Evolutionary conservation across 495 filamentous ascomycete genomes (phyloP), one percentile per base, ranked within the genome.

Genomic region (Podospora pseudoanserina): DNA sequence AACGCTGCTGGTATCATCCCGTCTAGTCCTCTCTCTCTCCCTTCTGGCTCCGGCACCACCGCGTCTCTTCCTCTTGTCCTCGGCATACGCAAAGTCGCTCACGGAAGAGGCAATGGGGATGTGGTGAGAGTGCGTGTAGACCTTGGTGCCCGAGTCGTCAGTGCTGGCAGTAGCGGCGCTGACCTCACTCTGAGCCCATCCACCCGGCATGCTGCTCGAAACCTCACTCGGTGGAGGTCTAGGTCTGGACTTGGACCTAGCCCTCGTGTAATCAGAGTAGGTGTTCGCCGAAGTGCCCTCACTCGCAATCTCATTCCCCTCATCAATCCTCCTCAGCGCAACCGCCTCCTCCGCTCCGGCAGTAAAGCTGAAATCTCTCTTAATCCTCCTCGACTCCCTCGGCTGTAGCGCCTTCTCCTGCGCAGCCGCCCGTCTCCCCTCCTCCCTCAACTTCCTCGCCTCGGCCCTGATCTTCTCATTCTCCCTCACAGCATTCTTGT

Each of bases 91-190:
- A 32, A 73, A 70, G 59, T 79, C 76, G 20, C 65, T 75, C 16
- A 66, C 65, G 15, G 71, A 27, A 39, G 67, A 62, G 20, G 62
- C 58, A 49, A 44, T 60, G 30, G 94, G 77, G 1, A 91, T 92
- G 0, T 92, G 91, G 70, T 94, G 92, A 1, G 89, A 83, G 77
- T 94, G 91, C 68, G 85, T 86, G 76, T 97, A 97, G 60, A 85
- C 87, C 82, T 91, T 93, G 20, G 92, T 95, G 26, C 92, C 92
- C 15, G 86, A 76, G 1, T 86, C 87, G 6, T 49, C 39, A 49
- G 39, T 49, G 66, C 86, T 86, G 63, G n/a, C 55, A 19, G 16
- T 58, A 65, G 86, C 85, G 61, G 85, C 83, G 39, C 80, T 69
- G 79, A 84, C 66, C 72, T 83, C 75, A 74, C 79, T 82, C 70